A percentile compares a stretch with the other conserved stretches of the same genome.
Conservation (phyloP, 1,284 basidiomycete genomes). For the Austropuccinia psidii region DNA sequence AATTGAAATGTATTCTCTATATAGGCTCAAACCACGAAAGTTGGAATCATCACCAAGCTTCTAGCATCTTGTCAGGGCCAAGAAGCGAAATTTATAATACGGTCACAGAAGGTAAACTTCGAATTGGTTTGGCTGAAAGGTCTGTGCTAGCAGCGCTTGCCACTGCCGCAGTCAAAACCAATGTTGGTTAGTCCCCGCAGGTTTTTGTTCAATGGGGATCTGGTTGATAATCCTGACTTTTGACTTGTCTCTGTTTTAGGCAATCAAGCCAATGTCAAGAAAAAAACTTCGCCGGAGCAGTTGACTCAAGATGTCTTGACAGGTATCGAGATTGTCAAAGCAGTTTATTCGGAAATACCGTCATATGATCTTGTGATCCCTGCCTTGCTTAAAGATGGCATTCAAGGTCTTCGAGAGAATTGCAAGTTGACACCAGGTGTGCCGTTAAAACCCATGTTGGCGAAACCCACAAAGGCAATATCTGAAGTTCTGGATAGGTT, state of each 20-base stretch:
- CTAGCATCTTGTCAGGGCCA: conserved; percentile 78
- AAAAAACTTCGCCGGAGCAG: conserved; percentile 60
- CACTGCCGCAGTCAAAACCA: conserved; percentile 49
- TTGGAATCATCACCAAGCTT: conserved; percentile 88
- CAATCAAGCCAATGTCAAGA: conserved; percentile 60
- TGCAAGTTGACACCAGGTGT: conserved; percentile 89
- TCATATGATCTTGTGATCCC: conserved; percentile 92
- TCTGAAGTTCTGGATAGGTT: conserved; percentile 97
- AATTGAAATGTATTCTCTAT: background rate
- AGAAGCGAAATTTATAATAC: conserved; percentile 88
- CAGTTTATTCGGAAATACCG: conserved; percentile 90
- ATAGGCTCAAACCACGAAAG: conserved; percentile 87
- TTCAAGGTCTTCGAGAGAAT: conserved; percentile 60
- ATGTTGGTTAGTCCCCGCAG: conserved; percentile 79
- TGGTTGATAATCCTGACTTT: no score
- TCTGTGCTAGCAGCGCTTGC: conserved; percentile 54
- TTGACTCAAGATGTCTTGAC: conserved; percentile 69
- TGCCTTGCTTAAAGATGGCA: conserved; percentile 70
- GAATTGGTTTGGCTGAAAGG: conserved; percentile 93
- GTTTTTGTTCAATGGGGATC: no score
- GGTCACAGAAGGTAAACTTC: conserved; percentile 89
- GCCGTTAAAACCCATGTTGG: conserved; percentile 97
- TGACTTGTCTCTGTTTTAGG: conserved; percentile 38
- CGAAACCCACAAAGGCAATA: conserved; percentile 99
- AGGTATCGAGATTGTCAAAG: conserved; percentile 70